phyloP scores from a whole-genome alignment of 306 rosid species.

The Pyrus bretschneideri region DNA sequence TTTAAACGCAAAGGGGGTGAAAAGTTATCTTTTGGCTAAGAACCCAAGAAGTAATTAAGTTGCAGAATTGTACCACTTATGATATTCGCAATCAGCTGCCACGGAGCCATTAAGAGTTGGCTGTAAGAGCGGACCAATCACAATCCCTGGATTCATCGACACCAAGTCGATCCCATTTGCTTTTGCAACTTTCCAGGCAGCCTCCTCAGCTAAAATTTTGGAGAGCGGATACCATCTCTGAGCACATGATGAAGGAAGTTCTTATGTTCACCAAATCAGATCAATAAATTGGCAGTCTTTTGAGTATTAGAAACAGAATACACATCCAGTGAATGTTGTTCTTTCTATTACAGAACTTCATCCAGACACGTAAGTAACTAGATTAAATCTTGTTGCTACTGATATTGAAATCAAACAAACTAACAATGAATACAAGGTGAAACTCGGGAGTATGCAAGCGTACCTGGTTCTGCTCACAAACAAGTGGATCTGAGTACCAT shows the following conservation, averaged over 20 bases:
- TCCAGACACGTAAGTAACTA: too few relatives aligned
- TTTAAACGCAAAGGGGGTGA: neutral
- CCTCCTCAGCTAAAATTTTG: conserved; percentile 18
- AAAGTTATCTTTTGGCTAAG: too few relatives aligned
- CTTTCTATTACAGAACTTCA: too few relatives aligned
- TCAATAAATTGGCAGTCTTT: too few relatives aligned
- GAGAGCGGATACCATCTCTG: conserved; percentile 17
- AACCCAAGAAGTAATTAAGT: too few relatives aligned
- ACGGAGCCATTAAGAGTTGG: neutral
- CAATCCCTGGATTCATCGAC: conserved; percentile 2
- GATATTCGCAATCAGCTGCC: neutral
- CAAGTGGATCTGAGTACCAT: too few relatives aligned
- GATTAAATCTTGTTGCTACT: too few relatives aligned
- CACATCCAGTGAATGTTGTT: too few relatives aligned
- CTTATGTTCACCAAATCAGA: neutral
- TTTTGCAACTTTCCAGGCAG: conserved; percentile 21
- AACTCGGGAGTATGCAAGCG: neutral
- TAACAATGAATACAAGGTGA: too few relatives aligned
- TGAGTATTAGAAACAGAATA: too few relatives aligned
- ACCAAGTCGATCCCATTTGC: conserved; percentile 20
- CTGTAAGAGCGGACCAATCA: conserved; percentile 21
- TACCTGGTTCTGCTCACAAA: too few relatives aligned
- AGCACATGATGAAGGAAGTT: neutral
- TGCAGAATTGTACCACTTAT: neutral
- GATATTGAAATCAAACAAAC: too few relatives aligned